Conservation (phyloP, 2,329 filamentous ascomycete species). For the Rutstroemia sp. region DNA sequence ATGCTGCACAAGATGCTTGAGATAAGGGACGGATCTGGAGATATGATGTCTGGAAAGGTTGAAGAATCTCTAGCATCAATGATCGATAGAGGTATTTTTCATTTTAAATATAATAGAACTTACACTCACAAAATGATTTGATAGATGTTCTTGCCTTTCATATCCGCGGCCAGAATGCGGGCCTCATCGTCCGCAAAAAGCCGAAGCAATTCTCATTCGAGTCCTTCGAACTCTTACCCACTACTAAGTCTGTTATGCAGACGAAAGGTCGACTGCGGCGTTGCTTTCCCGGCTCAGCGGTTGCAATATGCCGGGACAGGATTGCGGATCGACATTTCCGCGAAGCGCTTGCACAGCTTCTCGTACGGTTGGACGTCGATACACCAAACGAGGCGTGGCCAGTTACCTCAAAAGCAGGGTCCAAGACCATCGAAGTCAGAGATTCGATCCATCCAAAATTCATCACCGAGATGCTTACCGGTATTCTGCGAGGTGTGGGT, state of each 20-base stretch:
- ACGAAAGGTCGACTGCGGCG: slow-evolving; percentile 35
- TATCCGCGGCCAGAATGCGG: slow-evolving; percentile 40
- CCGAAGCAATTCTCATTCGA: slow-evolving; percentile 27
- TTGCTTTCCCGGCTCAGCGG: slow-evolving; percentile 36
- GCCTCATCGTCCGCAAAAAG: slow-evolving; percentile 33
- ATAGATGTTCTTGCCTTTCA: slow-evolving; percentile 32
- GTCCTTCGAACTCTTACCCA: slow-evolving; percentile 40
- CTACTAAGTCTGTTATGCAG: slow-evolving; percentile 31
- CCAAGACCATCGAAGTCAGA: too few species aligned
- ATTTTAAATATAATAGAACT: neutral
- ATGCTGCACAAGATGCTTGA: slow-evolving; percentile 14
- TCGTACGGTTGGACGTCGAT: slow-evolving; percentile 12
- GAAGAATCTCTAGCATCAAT: neutral
- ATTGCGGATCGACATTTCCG: slow-evolving; percentile 14
- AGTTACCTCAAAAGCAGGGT: too few species aligned
- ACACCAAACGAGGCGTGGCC: neutral
- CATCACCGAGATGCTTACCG: too few species aligned
- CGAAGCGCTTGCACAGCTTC: slow-evolving; percentile 10
- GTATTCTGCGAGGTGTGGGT: too few species aligned
- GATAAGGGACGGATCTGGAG: slow-evolving; percentile 6
- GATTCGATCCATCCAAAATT: too few species aligned
- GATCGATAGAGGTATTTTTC: neutral
- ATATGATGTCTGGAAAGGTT: slow-evolving; percentile 1
- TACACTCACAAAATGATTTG: too few species aligned
- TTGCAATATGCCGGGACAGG: neutral